Base-by-base conservation (phyloP, 768 basidiomycete species). In the Amanita fuliginea region DNA sequence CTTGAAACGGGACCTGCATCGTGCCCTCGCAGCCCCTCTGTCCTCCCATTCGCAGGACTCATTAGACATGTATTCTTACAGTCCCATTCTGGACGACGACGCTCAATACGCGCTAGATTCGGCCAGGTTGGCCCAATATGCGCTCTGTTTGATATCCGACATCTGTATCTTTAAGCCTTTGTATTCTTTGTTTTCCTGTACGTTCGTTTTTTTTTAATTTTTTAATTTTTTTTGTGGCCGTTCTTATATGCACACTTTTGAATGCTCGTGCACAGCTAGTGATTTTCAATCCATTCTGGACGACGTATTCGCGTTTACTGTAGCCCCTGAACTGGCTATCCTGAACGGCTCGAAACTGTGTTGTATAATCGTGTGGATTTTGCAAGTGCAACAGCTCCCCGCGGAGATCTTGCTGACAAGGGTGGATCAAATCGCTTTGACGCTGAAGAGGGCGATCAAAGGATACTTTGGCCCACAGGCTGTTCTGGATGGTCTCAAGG, bases 1-100 rank as follows among this genome's bases (percentile, higher is more conserved):
- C 47, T 55, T 84, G 33, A 65, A 61, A 41, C 71, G 82, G 16
- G 81, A 85, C 49, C 62, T 83, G 41, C 62, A 64, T 40, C 70
- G 73, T 16, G 65, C 68, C 33, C 60, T 73, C 45, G 32, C 64
- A 18, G 64, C 67, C 41, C 65, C 70, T 36, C 63, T 65, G n/a
- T n/a, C n/a, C 24, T 49, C 51, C 3, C 51, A 54, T 30, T 56
- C 40, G 19, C 54, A 49, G 44, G 42, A 52, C 21, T 48, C 51
- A 47, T 33, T 46, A 30, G 47, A 26, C 21, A 42, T 34, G 24
- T 54, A 57, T 34, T 63, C 66, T 16, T 58, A 54, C 45, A 37
- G 53, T 22, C 28, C 54, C 18, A 19, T 19, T 36, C 56, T 60
- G n/a, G 65, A 64, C 32, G 68, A 71, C 19, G 64, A 73, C 11